Percentiles rank a stretch among this genome's conserved stretches.
These are phyloP conservation scores for Melastoma candidum DNA, from an alignment of 441 rosid genomes.

Conservation along the genomic window DNA sequence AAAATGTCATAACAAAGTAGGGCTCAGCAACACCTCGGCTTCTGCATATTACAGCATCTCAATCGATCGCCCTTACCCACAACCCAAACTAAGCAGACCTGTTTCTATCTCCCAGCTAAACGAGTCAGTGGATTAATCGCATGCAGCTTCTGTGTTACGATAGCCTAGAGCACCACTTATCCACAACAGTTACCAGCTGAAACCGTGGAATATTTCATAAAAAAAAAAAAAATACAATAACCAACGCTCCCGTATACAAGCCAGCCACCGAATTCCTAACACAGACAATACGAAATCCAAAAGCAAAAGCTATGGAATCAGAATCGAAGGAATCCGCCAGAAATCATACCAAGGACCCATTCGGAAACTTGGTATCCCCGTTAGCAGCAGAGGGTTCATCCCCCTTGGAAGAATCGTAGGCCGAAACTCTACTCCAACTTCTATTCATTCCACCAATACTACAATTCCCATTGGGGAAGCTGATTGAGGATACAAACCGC, in stretches of 20 bases:
- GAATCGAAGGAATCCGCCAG: neutral
- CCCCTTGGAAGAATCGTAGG: conserved; percentile 50
- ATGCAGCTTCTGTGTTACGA: no score
- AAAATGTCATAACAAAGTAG: conserved; percentile 2
- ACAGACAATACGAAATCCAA: neutral
- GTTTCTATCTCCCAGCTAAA: no score
- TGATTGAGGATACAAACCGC: conserved; percentile 11
- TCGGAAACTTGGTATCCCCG: conserved; percentile 54
- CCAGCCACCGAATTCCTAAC: no score
- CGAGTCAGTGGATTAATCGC: no score
- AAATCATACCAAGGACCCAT: conserved; percentile 47
- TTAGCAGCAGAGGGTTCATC: conserved; percentile 27
- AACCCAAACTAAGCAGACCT: no score
- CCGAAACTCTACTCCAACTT: conserved; percentile 35
- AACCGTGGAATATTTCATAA: no score
- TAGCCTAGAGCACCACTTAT: no score
- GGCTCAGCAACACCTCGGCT: conserved; percentile 2
- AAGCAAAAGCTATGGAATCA: neutral
- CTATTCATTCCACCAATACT: conserved; percentile 5
- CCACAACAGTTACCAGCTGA: no score
- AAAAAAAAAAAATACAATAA: no score
- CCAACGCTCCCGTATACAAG: no score
- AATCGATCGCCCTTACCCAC: no score
- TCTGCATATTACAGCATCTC: no score
- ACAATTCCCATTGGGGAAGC: conserved; percentile 18